Evolutionary conservation across 768 basidiomycete species (phyloP).

Genomic region (Exsudoporus frostii): DNA sequence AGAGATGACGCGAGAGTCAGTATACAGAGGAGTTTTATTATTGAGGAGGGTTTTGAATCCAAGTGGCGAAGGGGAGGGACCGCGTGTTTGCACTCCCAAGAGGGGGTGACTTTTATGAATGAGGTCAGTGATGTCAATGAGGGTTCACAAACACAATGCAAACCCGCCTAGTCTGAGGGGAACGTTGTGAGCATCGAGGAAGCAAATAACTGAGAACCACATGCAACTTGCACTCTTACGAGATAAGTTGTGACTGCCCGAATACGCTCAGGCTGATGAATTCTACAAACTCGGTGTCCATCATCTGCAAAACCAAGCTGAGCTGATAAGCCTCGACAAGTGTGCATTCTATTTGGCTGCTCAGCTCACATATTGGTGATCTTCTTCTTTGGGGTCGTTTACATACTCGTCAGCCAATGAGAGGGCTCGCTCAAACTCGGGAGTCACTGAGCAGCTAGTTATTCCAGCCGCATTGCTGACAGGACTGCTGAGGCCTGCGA

Average conservation of each 20-base stretch:
- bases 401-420: neutral
- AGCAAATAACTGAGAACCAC: neutral
- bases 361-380: neutral
- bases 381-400: neutral
- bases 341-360: neutral
- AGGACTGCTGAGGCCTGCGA: neutral
- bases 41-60: neutral
- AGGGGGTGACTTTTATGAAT: neutral
- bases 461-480: neutral
- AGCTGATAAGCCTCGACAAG: neutral
- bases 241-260: neutral
- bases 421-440: neutral
- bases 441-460: neutral
- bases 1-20: neutral
- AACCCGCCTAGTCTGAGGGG: neutral
- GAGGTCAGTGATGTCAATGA: neutral
- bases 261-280: neutral
- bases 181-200: neutral
- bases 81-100: neutral
- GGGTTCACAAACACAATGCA: neutral
- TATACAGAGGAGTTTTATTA: slow-evolving; percentile 10
- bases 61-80: neutral
- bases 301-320: neutral
- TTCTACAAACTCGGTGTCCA: neutral
- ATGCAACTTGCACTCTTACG: neutral